Base-by-base conservation (phyloP, 495 filamentous ascomycete species). In the Aspergillus diversus region DNA sequence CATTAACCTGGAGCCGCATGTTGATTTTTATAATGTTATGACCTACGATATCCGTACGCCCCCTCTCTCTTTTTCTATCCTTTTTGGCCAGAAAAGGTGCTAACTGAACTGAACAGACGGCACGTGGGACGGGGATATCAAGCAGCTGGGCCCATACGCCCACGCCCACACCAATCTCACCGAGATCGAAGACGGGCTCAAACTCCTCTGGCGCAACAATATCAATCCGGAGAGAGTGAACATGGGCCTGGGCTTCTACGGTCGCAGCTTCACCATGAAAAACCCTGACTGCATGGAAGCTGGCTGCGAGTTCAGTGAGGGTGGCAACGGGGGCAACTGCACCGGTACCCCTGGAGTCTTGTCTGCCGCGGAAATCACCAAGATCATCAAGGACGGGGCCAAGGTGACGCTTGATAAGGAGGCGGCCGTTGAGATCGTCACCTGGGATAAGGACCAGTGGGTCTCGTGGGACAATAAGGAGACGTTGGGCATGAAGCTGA, bases 11-110 rank as follows among this genome's bases (percentile, higher is more conserved):
- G 71, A 76, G 33, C 64, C 64, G 4, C 68, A 76, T 56, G 73
- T 84, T 6, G 80, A 84, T 62, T 85, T 68, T 16, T 80, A 84
- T 59, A 78, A 78, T 42, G 71, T 82, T 61, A 84, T 86, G 83
- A 66, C 77, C 11, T 85, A 84, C 50, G 72, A 80, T 65, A 62
- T 81, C 7, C 77, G 79, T 64, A 73, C 76, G 17, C 59, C 16
- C 13, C n/a, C 31, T 37, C 27, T 34, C 37, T 34, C 16, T 16
- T n/a, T 34, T 21, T 51, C 12, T 37, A 9, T 55, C 21, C 7
- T 34, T 13, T 17, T 9, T 3, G 7, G 37, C 8, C 13, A 12
- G 17, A 32, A 11, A 15, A 12, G 43, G n/a, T 6, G 33, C 33
- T 53, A 13, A 33, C 11, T 32, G 0, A 39, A 39, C 17, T 33